phyloP scores from a whole-genome alignment of 768 basidiomycete species.

The Russula ochroleuca region DNA sequence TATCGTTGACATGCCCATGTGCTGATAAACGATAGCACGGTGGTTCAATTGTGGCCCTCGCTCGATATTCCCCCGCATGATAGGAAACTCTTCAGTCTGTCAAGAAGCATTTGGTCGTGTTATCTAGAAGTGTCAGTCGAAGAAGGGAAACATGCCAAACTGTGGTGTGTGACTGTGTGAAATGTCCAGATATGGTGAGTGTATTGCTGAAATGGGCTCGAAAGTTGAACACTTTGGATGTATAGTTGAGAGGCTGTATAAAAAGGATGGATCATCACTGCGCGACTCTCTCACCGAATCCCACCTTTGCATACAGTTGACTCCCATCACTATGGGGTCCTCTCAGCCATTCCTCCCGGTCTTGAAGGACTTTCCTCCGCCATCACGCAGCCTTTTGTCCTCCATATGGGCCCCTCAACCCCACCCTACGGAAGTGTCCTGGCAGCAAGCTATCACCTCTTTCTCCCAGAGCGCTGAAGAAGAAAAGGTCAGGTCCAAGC shows the following conservation, averaged over 20 bases:
- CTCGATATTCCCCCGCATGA: neutral
- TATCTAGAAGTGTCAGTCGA: slow-evolving; percentile 26
- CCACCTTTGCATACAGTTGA: slow-evolving; percentile 12
- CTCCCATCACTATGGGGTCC: slow-evolving; percentile 19
- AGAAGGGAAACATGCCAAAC: slow-evolving; percentile 22
- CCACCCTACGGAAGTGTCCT: slow-evolving; percentile 58
- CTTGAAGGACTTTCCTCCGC: slow-evolving; percentile 21
- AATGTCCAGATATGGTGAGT: slow-evolving; percentile 21
- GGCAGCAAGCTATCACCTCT: slow-evolving; percentile 63
- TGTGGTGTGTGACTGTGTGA: slow-evolving; percentile 24
- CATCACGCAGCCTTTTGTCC: slow-evolving; percentile 28
- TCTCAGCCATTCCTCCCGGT: slow-evolving; percentile 26
- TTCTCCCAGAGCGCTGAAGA: slow-evolving; percentile 46
- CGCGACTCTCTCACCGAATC: slow-evolving; percentile 18
- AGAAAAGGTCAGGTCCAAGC: slow-evolving; percentile 30
- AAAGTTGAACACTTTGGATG: slow-evolving; percentile 14
- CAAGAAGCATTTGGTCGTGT: slow-evolving; percentile 18
- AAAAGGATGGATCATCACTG: slow-evolving; percentile 22
- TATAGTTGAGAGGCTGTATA: slow-evolving; percentile 21
- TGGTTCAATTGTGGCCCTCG: neutral
- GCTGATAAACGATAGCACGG: neutral
- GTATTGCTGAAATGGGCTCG: slow-evolving; percentile 16
- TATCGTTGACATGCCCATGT: neutral
- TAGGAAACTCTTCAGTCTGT: slow-evolving; percentile 11
- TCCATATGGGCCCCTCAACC: slow-evolving; percentile 86